Percentiles rank a stretch among this genome's conserved stretches.
Evolutionary conservation across 345 rosid species (phyloP).

Genomic region (Euphorbia lathyris): DNA sequence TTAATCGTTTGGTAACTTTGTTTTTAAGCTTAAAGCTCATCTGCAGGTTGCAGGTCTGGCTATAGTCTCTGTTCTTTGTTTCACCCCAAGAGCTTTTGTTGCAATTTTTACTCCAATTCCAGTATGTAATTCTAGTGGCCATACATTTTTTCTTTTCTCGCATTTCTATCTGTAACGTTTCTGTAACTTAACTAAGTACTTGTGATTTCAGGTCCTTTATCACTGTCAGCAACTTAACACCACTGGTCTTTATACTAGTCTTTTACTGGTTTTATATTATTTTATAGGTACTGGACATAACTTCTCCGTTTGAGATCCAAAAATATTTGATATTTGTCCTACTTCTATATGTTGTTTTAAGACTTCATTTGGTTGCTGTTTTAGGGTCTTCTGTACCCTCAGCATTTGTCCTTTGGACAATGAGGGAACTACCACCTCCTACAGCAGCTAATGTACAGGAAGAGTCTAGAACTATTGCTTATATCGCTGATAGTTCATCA

Average conservation of each 20-base stretch:
- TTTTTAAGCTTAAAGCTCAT: background rate
- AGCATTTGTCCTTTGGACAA: conserved; percentile 56
- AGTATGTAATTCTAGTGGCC: conserved; percentile 28
- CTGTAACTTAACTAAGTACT: conserved; percentile 4
- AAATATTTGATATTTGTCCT: background rate
- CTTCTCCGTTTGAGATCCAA: conserved; percentile 11
- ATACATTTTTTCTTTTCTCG: background rate
- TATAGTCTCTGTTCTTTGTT: conserved; percentile 50
- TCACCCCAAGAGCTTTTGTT: conserved; percentile 48
- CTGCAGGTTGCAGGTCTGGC: conserved; percentile 66
- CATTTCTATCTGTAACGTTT: conserved; percentile 6
- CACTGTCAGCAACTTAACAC: conserved; percentile 33
- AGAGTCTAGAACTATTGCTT: conserved; percentile 41
- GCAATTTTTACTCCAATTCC: conserved; percentile 52
- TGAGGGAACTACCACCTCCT: conserved; percentile 53
- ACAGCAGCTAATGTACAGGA: conserved; percentile 23
- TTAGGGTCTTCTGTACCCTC: conserved; percentile 66
- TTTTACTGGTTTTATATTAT: conserved; percentile 47
- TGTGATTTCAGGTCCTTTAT: conserved; percentile 48
- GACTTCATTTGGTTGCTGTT: conserved; percentile 7
- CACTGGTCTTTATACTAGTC: conserved; percentile 30
- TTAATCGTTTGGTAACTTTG: background rate
- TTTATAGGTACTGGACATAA: conserved; percentile 46
- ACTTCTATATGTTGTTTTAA: background rate
- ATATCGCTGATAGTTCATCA: conserved; percentile 32